A percentile compares a stretch with the other conserved stretches of the same genome.
These are phyloP conservation scores for Bipolaris sorokiniana DNA, from an alignment of 2,329 filamentous ascomycete genomes.

Conservation along the genomic window DNA sequence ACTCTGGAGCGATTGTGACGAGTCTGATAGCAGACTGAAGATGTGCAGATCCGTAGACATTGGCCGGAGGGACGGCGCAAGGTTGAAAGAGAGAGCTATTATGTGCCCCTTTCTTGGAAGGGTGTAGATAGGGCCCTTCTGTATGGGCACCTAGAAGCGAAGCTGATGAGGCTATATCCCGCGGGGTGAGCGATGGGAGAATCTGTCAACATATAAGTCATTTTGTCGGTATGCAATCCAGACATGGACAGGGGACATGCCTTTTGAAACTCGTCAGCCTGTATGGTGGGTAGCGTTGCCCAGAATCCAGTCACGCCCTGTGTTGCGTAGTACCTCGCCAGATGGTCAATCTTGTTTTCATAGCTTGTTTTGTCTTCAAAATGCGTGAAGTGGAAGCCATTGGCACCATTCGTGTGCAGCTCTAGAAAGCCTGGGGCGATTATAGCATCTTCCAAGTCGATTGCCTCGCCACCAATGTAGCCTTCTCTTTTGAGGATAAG, in stretches of 20 bases:
- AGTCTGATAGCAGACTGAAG: conserved; percentile 54
- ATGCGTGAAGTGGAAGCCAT: conserved; percentile 62
- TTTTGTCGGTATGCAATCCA: not conserved
- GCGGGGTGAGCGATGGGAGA: conserved; percentile 56
- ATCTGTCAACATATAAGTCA: conserved; percentile 46
- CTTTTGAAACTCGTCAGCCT: conserved; percentile 54
- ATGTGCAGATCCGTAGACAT: conserved; percentile 57
- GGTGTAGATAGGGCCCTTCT: conserved; percentile 63
- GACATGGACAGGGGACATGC: conserved; percentile 23
- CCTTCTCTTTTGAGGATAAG: conserved; percentile 52
- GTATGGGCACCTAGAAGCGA: conserved; percentile 62
- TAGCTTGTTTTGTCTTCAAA: conserved; percentile 54
- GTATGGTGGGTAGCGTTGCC: conserved; percentile 61
- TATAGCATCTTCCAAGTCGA: conserved; percentile 58
- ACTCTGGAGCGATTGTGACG: conserved; percentile 61
- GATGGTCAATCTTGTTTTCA: conserved; percentile 52
- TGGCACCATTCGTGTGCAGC: conserved; percentile 61
- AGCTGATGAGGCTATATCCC: conserved; percentile 52
- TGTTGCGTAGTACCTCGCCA: conserved; percentile 57
- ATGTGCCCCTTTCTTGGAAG: conserved; percentile 62
- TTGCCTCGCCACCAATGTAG: conserved; percentile 53
- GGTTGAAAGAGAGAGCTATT: conserved; percentile 53
- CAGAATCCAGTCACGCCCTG: conserved; percentile 62
- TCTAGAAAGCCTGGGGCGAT: conserved; percentile 63
- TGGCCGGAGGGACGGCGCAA: conserved; percentile 41